phyloP scores from a whole-genome alignment of 345 rosid genomes.

The Hevea brasiliensis region DNA sequence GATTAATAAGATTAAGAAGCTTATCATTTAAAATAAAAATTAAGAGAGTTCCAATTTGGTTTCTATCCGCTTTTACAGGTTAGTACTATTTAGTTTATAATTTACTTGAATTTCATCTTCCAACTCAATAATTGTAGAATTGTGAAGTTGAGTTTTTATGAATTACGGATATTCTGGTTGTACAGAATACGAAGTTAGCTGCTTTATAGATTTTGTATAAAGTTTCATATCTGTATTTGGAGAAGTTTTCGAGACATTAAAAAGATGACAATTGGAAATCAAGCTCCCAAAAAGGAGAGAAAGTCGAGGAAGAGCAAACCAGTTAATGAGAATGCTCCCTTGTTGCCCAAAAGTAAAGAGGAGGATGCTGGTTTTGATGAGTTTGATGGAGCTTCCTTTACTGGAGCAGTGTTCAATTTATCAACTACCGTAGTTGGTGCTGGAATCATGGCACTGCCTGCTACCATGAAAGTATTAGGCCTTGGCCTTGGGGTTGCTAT shows the following conservation, averaged over 20 bases:
- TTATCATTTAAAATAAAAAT: background rate
- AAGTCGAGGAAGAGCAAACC: slow-evolving; percentile 43
- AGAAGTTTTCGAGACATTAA: slow-evolving; percentile 5
- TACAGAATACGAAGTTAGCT: slow-evolving; percentile 1
- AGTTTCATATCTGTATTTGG: slow-evolving; percentile 11
- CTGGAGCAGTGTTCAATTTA: slow-evolving; percentile 85
- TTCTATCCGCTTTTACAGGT: background rate
- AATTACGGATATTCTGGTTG: background rate
- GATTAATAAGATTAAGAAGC: background rate
- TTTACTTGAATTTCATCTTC: background rate
- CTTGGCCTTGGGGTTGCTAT: slow-evolving; percentile 61
- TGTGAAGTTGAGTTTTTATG: slow-evolving; percentile 6
- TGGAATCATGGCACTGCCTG: slow-evolving; percentile 97
- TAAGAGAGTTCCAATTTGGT: background rate
- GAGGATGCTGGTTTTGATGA: slow-evolving; percentile 56
- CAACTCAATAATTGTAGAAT: background rate
- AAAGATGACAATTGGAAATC: slow-evolving; percentile 54
- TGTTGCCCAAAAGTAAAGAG: slow-evolving; percentile 48
- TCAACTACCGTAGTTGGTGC: slow-evolving; percentile 91
- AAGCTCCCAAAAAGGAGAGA: slow-evolving; percentile 46
- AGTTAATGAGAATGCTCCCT: slow-evolving; percentile 52
- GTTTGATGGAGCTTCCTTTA: slow-evolving; percentile 83
- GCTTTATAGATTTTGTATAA: slow-evolving; percentile 12
- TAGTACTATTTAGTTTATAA: background rate
- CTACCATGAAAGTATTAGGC: slow-evolving; percentile 85